Evolutionary conservation across 2,329 filamentous ascomycete species (phyloP), one percentile per base, ranked within the genome.

Genomic region (Colletotrichum noveboracense): DNA sequence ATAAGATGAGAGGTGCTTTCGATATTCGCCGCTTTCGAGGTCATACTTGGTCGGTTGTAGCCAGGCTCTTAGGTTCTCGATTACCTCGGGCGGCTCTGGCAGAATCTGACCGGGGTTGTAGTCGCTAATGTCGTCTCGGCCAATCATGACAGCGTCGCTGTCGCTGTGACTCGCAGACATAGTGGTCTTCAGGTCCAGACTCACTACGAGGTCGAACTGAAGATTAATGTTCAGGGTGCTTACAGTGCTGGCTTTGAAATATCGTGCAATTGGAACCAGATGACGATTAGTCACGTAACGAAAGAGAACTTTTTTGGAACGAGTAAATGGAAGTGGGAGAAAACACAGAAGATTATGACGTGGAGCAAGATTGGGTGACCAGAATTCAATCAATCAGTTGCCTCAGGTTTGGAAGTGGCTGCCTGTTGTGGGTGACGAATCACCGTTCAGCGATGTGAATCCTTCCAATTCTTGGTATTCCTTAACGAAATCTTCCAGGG

Each of bases 131-230:
- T 66, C 69, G 36, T 65, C 24, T 3, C 66, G 78, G 16, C 77
- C 77, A 7, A 84, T 77, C 5, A 84, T 5, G 1, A 81, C 78
- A 12, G 76, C 78, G 58, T 83, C 81, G 16, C 26, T 38, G 16
- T 79, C 78, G 9, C 58, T 74, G 36, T 68, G 5, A 30, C 21
- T 21, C 3, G 62, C 3, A 4, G 62, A 48, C 21, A 65, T 28
- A 3, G 3, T n/a, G 24, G 62, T 18, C 12, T 43, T n/a, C 10
- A 5, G 18, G 8, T 43, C 38, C 5, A 43, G 38, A n/a, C 9
- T 3, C 16, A 10, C 8, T 10, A 3, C 18, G 2, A 43, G 5
- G 0, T 43, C 0, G 5, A 18, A 43, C 5, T 43, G 38, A 12
- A 43, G 5, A 43, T 43, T 0, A n/a, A 2, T 12, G 16, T 43